Percentiles rank a stretch among this genome's conserved stretches.
These are phyloP conservation scores for Phytophthora litchii DNA, from an alignment of 352 stramenopile species.

Conservation along the genomic window DNA sequence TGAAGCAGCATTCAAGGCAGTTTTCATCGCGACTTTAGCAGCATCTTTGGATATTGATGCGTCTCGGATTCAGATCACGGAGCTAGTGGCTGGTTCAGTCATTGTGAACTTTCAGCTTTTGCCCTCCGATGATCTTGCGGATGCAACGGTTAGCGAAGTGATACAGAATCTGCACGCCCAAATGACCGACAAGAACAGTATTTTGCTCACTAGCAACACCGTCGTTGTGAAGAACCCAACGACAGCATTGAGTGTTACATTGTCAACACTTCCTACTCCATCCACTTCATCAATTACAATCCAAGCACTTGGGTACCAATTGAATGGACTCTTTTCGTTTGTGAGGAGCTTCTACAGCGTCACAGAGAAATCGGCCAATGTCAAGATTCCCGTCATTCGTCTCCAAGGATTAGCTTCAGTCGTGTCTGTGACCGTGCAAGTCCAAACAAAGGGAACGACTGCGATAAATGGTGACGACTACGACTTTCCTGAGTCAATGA, in stretches of 20 bases:
- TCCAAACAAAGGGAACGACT: slow-evolving; percentile 38
- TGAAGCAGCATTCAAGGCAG: slow-evolving; percentile 54
- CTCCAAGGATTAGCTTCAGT: slow-evolving; percentile 51
- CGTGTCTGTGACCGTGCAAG: slow-evolving; percentile 49
- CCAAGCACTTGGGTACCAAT: slow-evolving; percentile 61
- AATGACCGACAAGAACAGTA: slow-evolving; percentile 45
- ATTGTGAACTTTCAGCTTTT: slow-evolving; percentile 70
- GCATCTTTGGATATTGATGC: slow-evolving; percentile 51
- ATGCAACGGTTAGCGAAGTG: slow-evolving; percentile 53
- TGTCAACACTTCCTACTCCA: slow-evolving; percentile 23
- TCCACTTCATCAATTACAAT: slow-evolving; percentile 34
- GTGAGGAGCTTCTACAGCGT: slow-evolving; percentile 55
- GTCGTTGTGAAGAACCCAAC: slow-evolving; percentile 42
- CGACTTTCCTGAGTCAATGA: slow-evolving; percentile 26
- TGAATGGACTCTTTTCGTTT: slow-evolving; percentile 70
- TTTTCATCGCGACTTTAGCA: slow-evolving; percentile 43
- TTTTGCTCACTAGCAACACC: slow-evolving; percentile 32
- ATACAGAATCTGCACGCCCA: slow-evolving; percentile 51
- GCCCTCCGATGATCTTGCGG: slow-evolving; percentile 50
- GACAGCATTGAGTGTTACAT: slow-evolving; percentile 37
- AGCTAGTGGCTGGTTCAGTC: slow-evolving; percentile 58
- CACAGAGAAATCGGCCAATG: slow-evolving; percentile 51
- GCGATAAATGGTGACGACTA: slow-evolving; percentile 53
- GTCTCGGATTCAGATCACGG: slow-evolving; percentile 57
- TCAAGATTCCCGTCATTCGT: slow-evolving; percentile 56